Evolutionary conservation across 176 grass and related monocot genomes (phyloP).

Genomic region (Musa itinerans): DNA sequence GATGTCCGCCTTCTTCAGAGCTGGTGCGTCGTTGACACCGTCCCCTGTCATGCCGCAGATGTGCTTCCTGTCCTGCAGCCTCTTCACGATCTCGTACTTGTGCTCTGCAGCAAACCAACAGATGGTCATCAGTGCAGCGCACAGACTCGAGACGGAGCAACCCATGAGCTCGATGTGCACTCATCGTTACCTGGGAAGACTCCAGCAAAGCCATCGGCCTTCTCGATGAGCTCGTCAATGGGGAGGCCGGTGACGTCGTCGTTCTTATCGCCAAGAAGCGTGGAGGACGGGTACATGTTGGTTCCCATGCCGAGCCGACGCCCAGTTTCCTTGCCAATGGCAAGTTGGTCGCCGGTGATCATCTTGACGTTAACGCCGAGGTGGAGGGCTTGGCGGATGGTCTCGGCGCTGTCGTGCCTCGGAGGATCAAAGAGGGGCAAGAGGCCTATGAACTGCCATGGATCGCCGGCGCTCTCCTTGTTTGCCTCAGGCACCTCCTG

Average conservation of each 20-base stretch:
- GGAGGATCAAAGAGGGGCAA: constrained; percentile 86
- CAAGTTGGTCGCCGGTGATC: constrained; percentile 95
- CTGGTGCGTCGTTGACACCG: constrained; percentile 89
- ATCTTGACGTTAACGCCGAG: constrained; percentile 93
- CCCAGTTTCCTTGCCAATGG: constrained; percentile 82
- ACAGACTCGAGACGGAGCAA: background rate
- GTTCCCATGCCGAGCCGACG: constrained; percentile 85
- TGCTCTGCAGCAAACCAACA: constrained; percentile 36
- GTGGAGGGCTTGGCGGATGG: constrained; percentile 67
- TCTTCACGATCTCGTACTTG: constrained; percentile 97
- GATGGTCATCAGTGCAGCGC: background rate
- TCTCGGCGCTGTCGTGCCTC: constrained; percentile 85
- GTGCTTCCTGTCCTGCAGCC: constrained; percentile 75
- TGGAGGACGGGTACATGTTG: constrained; percentile 89
- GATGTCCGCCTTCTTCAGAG: constrained; percentile 95
- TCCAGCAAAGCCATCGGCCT: constrained; percentile 80
- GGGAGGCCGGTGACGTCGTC: constrained; percentile 42
- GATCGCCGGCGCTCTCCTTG: constrained; percentile 61
- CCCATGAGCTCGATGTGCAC: too few relatives aligned
- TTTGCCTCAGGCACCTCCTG: constrained; percentile 63
- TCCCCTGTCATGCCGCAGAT: constrained; percentile 94
- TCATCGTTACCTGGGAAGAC: constrained; percentile 52
- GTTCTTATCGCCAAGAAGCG: constrained; percentile 70
- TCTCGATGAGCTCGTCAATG: constrained; percentile 93
- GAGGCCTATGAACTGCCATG: constrained; percentile 78